phyloP scores from a whole-genome alignment of 441 rosid genomes.

The Aleurites moluccanus region DNA sequence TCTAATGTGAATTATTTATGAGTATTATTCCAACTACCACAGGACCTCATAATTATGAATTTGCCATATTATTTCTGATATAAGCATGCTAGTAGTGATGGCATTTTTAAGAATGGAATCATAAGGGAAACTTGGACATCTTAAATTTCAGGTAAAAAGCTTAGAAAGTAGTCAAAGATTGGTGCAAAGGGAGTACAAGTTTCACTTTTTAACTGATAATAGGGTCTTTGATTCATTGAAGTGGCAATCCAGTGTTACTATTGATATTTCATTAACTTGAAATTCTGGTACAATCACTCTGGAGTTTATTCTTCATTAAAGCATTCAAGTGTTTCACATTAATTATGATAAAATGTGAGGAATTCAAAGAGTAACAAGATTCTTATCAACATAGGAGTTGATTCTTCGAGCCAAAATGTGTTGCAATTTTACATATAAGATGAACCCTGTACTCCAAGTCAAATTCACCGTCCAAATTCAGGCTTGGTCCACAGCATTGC shows the following conservation, averaged over 20 bases:
- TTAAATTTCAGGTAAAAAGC: background rate
- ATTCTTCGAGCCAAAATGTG: background rate
- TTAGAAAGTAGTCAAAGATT: background rate
- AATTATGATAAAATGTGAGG: background rate
- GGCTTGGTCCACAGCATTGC: background rate
- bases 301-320: background rate
- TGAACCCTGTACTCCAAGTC: background rate
- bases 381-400: background rate
- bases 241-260: background rate
- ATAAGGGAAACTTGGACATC: background rate
- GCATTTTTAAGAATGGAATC: background rate
- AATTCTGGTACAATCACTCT: background rate
- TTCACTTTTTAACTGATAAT: background rate
- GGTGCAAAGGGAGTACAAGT: background rate
- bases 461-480: background rate
- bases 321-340: background rate
- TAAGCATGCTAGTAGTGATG: background rate
- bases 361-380: background rate
- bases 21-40: background rate
- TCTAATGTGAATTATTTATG: background rate
- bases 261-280: background rate
- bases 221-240: background rate
- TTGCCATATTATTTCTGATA: no score
- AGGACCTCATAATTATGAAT: background rate
- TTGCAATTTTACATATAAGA: background rate